Evolutionary conservation across 192 early-diverging fungal genomes (phyloP), one percentile per base, ranked within the genome.

Genomic region (Haplosporangium gracile): DNA sequence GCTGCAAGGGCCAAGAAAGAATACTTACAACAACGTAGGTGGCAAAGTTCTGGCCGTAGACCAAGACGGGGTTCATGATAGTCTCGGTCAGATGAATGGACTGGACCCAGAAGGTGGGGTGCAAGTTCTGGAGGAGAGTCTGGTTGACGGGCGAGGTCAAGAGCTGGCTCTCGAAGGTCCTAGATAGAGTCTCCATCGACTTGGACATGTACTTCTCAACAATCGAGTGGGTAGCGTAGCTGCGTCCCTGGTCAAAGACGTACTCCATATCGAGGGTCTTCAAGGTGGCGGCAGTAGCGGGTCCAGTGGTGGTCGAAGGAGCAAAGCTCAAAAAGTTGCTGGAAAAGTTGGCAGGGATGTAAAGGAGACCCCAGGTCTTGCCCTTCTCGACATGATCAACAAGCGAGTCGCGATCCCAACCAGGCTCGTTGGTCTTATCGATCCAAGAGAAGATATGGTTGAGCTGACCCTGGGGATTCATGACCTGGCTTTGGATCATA

Each of bases 1-100:
- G 1, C 9, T 51, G 18, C 20, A 49, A 49, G 13, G 47, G 13
- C 2, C 16, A 39, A 42, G 15, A 38, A 38, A 36, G 36, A 36
- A 63, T 11, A 85, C 84, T 80, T 86, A 86, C 84, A 24, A 79
- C 53, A 55, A 86, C 75, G 22, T 86, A 86, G 32, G 78, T 77
- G 47, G 84, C 79, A 81, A 86, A 86, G 75, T 81, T 86, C 53
- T 86, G 84, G 53, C 84, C 84, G 51, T 86, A 86, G 49, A 79
- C 70, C 6, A 81, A 70, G 38, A 86, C 84, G 63, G 84, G 84
- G 68, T 81, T 76, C 70, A 86, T 74, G 51, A 86, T 63, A 4
- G 79, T 81, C 68, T 86, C 84, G 47, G 57, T 74, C 18, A 78
- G 34, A 32, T 74, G 78, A 53, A 86, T 86, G 18, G 79, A 34